Percentiles rank a stretch among this genome's conserved stretches.
These are phyloP conservation scores for Conticribra guillardii DNA, from an alignment of 108 stramenopile genomes.

Conservation along the genomic window DNA sequence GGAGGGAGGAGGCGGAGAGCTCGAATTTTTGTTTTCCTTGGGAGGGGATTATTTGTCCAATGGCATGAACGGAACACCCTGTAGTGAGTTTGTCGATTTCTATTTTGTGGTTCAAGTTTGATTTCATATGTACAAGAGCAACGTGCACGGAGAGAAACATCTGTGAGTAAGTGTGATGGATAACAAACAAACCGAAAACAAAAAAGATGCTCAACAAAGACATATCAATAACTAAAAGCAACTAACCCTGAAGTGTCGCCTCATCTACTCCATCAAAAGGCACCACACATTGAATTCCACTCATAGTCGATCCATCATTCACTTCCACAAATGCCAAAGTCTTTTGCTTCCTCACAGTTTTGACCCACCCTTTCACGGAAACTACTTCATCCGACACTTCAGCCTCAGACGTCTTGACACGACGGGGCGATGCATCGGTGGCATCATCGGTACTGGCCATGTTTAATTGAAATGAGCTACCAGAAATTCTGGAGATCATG, in stretches of 20 bases:
- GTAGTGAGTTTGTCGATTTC: slow-evolving; percentile 90
- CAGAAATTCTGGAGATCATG: not conserved
- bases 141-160: no score
- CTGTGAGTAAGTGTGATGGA: no score
- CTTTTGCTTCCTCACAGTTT: slow-evolving; percentile 97
- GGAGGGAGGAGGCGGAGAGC: slow-evolving; percentile 76
- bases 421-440: slow-evolving; percentile 33
- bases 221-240: not conserved
- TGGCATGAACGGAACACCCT: slow-evolving; percentile 90
- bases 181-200: no score
- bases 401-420: slow-evolving; percentile 78
- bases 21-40: slow-evolving; percentile 94
- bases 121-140: no score
- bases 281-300: slow-evolving; percentile 92
- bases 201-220: not conserved
- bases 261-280: slow-evolving; percentile 72
- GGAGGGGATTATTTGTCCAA: slow-evolving; percentile 75
- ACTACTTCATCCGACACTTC: slow-evolving; percentile 76
- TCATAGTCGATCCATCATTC: slow-evolving; percentile 95
- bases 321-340: slow-evolving; percentile 96
- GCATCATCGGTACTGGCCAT: slow-evolving; percentile 30
- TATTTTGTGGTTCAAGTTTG: no score
- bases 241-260: slow-evolving; percentile 65
- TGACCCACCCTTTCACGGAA: slow-evolving; percentile 95
- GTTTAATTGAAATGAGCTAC: slow-evolving; percentile 24